Percentiles rank a stretch among this genome's conserved stretches.
Evolutionary conservation across 1,284 basidiomycete genomes (phyloP).

Genomic region (Microbotryum silenes-acaulis): DNA sequence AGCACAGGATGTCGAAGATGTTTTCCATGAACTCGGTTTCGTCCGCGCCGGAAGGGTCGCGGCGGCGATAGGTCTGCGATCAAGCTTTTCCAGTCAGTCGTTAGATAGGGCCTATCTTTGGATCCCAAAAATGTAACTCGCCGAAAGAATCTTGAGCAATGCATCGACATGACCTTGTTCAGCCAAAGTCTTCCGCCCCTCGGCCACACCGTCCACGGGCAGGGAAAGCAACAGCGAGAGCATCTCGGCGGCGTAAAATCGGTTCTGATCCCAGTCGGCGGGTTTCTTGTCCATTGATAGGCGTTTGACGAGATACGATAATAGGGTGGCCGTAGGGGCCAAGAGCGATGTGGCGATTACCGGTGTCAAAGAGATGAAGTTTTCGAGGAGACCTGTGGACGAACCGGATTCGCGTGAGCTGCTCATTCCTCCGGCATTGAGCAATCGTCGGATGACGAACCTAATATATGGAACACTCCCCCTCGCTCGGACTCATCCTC

Average conservation of each 20-base stretch:
- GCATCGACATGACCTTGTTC: conserved; percentile 62
- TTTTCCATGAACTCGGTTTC: conserved; percentile 98
- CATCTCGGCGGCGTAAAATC: conserved; percentile 48
- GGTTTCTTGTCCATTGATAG: conserved; percentile 41
- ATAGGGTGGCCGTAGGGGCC: conserved; percentile 50
- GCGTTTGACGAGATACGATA: conserved; percentile 74
- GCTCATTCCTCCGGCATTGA: background rate
- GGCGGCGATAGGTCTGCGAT: conserved; percentile 34
- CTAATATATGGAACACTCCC: conserved; percentile 84
- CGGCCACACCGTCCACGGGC: conserved; percentile 45
- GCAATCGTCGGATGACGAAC: conserved; percentile 41
- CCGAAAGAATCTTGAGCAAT: conserved; percentile 68
- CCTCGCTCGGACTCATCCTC: conserved; percentile 77
- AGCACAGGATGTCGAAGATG: conserved; percentile 80
- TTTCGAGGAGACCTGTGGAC: conserved; percentile 74
- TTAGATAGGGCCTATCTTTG: background rate
- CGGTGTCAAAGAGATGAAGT: conserved; percentile 77
- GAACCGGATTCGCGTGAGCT: background rate
- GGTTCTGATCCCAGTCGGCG: conserved; percentile 37
- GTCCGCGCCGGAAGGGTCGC: conserved; percentile 73
- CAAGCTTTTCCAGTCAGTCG: background rate
- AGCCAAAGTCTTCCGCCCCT: conserved; percentile 57
- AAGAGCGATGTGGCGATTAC: conserved; percentile 49
- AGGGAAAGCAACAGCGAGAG: conserved; percentile 66
- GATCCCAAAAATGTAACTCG: conserved; percentile 44